A percentile compares a stretch with the other conserved stretches of the same genome.
phyloP scores from a whole-genome alignment of 345 rosid species.

The Rubroshorea leprosula region DNA sequence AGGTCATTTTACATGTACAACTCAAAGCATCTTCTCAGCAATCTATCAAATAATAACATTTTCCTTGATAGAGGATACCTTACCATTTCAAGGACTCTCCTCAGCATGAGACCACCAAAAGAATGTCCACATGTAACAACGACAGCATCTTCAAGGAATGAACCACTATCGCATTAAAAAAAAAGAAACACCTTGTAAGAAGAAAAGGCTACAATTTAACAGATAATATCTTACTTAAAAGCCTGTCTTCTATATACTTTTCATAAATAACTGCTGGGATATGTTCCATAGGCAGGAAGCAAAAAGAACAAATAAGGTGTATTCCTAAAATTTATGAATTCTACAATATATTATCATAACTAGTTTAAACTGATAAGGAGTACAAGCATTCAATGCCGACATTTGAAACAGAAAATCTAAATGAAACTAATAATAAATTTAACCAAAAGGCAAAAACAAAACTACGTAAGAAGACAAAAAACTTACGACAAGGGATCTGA shows the following conservation, averaged over 20 bases:
- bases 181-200: not conserved
- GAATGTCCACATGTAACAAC: constrained; percentile 97
- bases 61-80: constrained; percentile 17
- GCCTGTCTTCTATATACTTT: too few species aligned
- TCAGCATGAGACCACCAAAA: constrained; percentile 93
- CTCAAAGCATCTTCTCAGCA: constrained; percentile 8
- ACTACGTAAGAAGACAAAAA: constrained; percentile 17
- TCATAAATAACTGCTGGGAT: too few species aligned
- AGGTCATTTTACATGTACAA: not conserved
- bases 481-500: constrained; percentile 98
- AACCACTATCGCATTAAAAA: constrained; percentile 56
- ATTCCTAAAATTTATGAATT: not conserved
- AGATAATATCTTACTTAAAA: too few species aligned
- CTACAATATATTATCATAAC: not conserved
- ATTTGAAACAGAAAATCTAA: too few species aligned
- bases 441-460: constrained; percentile 5
- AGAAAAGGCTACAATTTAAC: too few species aligned
- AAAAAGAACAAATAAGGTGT: too few species aligned
- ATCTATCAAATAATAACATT: constrained; percentile 4
- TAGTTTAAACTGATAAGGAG: too few species aligned
- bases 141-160: constrained; percentile 94
- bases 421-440: not conserved
- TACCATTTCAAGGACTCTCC: constrained; percentile 82
- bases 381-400: not conserved
- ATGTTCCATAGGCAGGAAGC: too few species aligned